Percentiles rank a stretch among this genome's conserved stretches.
Conservation (phyloP, 805 yeast genomes). For the Nakazawaea ishiwadae region DNA sequence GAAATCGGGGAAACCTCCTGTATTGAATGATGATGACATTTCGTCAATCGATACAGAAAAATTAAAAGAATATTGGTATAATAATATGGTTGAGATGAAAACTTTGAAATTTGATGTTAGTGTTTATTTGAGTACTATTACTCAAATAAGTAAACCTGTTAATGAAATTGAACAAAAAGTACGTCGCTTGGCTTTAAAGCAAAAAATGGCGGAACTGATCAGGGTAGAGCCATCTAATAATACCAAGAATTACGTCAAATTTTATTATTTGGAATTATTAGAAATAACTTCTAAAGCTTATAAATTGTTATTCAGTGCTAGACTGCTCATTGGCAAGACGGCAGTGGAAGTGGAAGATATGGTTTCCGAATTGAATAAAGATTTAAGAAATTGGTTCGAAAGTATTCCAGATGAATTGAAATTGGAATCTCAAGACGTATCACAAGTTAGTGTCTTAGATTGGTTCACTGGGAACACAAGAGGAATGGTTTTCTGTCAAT, state of each 20-base stretch:
- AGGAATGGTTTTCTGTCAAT: not conserved
- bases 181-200: not conserved
- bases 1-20: slow-evolving; percentile 45
- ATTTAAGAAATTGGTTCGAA: slow-evolving; percentile 24
- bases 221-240: not conserved
- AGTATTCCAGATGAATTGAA: slow-evolving; percentile 22
- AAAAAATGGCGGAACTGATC: not conserved
- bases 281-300: slow-evolving; percentile 22
- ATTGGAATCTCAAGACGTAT: slow-evolving; percentile 14
- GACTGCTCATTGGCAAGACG: slow-evolving; percentile 19
- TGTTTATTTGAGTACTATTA: slow-evolving; percentile 14
- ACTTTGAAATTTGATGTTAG: not conserved
- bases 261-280: slow-evolving; percentile 18
- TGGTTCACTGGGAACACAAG: not conserved
- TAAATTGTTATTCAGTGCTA: slow-evolving; percentile 24
- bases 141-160: slow-evolving; percentile 4
- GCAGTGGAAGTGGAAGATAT: slow-evolving; percentile 14
- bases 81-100: not conserved
- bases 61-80: slow-evolving; percentile 1
- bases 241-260: not conserved
- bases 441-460: not conserved
- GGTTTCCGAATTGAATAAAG: slow-evolving; percentile 16
- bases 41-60: slow-evolving; percentile 19
- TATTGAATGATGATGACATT: slow-evolving; percentile 36
- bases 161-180: not conserved